Base-by-base conservation (phyloP, 1,284 basidiomycete genomes). In the Pascua sp. region DNA sequence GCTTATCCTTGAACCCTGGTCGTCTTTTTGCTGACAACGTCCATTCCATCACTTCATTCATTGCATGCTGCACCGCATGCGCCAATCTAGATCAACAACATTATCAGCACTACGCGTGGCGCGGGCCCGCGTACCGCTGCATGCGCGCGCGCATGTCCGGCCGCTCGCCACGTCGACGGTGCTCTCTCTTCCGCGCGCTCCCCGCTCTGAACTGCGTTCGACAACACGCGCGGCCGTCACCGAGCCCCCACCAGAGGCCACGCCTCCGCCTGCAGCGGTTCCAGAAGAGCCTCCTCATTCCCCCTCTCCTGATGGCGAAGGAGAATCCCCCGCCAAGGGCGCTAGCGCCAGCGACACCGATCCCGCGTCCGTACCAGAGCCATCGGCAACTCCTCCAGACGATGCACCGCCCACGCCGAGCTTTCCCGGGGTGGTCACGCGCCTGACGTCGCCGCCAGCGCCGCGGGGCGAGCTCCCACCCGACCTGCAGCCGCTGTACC, bases 391-490 rank as follows among this genome's bases (percentile, higher is more conserved):
- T 7, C 24, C 24, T 32, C 24, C 48, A 42, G 42, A 44, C 5
- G 51, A 45, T 18, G 42, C n/a, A 5, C 18, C 51, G 7, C 39
- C 44, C 2, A 13, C 40, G 1, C 47, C 56, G 5, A 42, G 42
- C 17, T 62, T 62, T 45, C 60, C 60, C n/a, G 54, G 55, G 4
- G 54, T 62, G 18, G 57, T 59, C 11, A 62, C 60, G 11, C 54
- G 57, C 15, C 37, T 62, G 36, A 59, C 55, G 16, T 24, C 52
- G 4, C 60, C 57, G 15, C 42, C 42, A 2, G 39, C 49, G 8
- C 55, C 60, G 16, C 42, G 49, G 1, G 54, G 44, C 18, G 43
- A 52, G 12, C 52, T 62, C 11, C 42, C 49, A 11, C 46, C 52
- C 15, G 57, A 62, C 37, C 57, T 54, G 47, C 49, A 59, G n/a